Evolutionary conservation across 2,329 filamentous ascomycete species (phyloP).

Genomic region (Fragosphaeria purpurea): DNA sequence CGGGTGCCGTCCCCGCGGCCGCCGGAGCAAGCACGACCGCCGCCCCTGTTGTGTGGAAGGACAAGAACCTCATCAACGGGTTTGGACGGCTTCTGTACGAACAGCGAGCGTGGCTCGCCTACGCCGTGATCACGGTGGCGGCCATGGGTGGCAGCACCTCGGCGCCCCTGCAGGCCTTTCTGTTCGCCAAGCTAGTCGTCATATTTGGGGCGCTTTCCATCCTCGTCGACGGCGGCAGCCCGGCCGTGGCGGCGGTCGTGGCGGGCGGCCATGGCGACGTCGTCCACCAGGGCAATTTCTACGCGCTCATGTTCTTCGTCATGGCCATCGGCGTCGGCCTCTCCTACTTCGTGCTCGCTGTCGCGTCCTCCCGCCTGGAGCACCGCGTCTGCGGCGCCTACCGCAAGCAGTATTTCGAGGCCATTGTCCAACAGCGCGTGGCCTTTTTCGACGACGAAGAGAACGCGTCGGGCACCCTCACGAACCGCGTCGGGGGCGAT

Average conservation of each 20-base stretch:
- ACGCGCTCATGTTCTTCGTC: slow-evolving; percentile 54
- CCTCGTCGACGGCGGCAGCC: not conserved
- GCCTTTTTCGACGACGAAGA: slow-evolving; percentile 51
- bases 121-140: slow-evolving; percentile 36
- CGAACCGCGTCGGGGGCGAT: slow-evolving; percentile 43
- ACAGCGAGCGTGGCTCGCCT: slow-evolving; percentile 39
- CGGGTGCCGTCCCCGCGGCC: slow-evolving; percentile 29
- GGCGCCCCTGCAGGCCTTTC: slow-evolving; percentile 37
- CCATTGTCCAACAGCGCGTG: slow-evolving; percentile 47
- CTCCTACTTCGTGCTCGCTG: slow-evolving; percentile 43
- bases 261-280: not conserved
- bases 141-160: slow-evolving; percentile 24
- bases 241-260: not conserved
- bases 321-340: slow-evolving; percentile 43
- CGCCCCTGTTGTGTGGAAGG: slow-evolving; percentile 14
- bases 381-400: slow-evolving; percentile 41
- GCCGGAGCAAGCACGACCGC: not conserved
- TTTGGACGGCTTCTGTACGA: slow-evolving; percentile 50
- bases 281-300: slow-evolving; percentile 34
- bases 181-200: slow-evolving; percentile 42
- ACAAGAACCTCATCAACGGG: slow-evolving; percentile 35
- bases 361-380: slow-evolving; percentile 29
- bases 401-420: slow-evolving; percentile 48
- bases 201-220: slow-evolving; percentile 1
- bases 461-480: slow-evolving; percentile 50